A percentile compares a stretch with the other conserved stretches of the same genome.
Evolutionary conservation across 1,284 basidiomycete species (phyloP).

Genomic region (Pterulicium gracile): DNA sequence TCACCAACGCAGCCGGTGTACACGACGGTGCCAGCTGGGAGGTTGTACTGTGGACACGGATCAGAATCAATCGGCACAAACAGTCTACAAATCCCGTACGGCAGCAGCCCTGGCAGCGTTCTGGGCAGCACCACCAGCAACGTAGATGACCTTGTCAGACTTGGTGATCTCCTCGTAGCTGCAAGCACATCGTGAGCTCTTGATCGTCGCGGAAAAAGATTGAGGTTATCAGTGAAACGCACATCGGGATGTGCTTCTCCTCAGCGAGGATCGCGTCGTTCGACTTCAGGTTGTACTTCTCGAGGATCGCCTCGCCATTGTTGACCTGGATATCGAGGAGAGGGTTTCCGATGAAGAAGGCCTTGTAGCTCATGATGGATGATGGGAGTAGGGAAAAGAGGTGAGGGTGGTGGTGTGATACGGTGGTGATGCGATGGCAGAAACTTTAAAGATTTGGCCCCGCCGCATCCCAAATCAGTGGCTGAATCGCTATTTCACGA

Average conservation of each 20-base stretch:
- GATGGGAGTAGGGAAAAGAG: slow-evolving; percentile 4
- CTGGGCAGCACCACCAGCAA: slow-evolving; percentile 95
- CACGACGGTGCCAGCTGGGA: slow-evolving; percentile 85
- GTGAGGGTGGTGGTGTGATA: slow-evolving; percentile 16
- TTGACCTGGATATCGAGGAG: slow-evolving; percentile 84
- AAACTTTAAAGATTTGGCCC: slow-evolving; percentile 2
- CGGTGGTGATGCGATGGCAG: slow-evolving; percentile 19
- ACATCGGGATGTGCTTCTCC: slow-evolving; percentile 82
- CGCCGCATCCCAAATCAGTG: not conserved
- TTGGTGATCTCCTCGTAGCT: slow-evolving; percentile 87
- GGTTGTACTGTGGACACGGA: slow-evolving; percentile 56
- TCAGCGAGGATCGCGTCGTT: slow-evolving; percentile 97
- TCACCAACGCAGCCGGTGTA: slow-evolving; percentile 94
- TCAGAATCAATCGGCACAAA: slow-evolving; percentile 5
- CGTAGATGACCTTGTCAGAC: slow-evolving; percentile 76
- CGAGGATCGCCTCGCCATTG: slow-evolving; percentile 74
- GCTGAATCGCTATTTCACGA: no score
- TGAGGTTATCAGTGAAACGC: no score
- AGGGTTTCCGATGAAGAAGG: slow-evolving; percentile 81
- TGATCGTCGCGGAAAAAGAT: no score
- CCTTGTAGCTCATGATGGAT: slow-evolving; percentile 18
- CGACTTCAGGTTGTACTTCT: slow-evolving; percentile 88
- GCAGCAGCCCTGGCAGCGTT: slow-evolving; percentile 95
- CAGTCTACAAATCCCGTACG: slow-evolving; percentile 39
- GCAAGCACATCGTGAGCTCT: slow-evolving; percentile 5